These are phyloP conservation scores for Epichloe amarillans DNA, from an alignment of 2,329 filamentous ascomycete species.

Conservation along the genomic window DNA sequence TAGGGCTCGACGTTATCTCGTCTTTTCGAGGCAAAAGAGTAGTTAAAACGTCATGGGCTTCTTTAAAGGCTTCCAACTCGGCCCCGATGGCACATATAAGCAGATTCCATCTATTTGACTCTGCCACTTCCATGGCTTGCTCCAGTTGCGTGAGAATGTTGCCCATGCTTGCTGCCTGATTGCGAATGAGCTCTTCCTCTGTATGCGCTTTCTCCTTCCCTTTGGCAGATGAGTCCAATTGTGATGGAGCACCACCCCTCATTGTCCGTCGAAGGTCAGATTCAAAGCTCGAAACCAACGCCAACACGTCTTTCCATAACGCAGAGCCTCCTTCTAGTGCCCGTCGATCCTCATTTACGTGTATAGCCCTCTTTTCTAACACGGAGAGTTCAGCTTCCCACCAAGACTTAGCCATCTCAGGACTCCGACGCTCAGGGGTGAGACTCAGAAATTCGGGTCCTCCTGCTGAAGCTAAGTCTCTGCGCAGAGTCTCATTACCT, in stretches of 20 bases:
- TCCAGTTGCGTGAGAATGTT: conserved; percentile 42
- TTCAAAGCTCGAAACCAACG: conserved; percentile 52
- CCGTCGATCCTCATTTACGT: conserved; percentile 45
- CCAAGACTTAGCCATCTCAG: conserved; percentile 58
- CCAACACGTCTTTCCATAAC: conserved; percentile 52
- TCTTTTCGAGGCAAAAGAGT: background rate
- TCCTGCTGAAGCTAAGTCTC: conserved; percentile 17
- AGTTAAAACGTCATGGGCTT: conserved; percentile 43
- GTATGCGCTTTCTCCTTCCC: conserved; percentile 18
- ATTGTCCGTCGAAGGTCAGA: conserved; percentile 44
- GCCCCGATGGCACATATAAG: conserved; percentile 65
- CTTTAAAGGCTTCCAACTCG: conserved; percentile 52
- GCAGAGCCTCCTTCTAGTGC: conserved; percentile 55
- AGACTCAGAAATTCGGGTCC: conserved; percentile 45
- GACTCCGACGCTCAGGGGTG: conserved; percentile 50
- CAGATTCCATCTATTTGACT: conserved; percentile 56
- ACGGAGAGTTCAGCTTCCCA: conserved; percentile 51
- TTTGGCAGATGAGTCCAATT: conserved; percentile 10
- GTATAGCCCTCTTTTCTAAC: conserved; percentile 38
- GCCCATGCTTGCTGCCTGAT: conserved; percentile 43
- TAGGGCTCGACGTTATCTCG: background rate
- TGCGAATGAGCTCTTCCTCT: conserved; percentile 26
- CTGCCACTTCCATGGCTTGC: conserved; percentile 38
- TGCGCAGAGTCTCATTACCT: conserved; percentile 5
- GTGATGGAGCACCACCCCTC: conserved; percentile 15